Base-by-base conservation (phyloP, 345 rosid genomes). In the Boechera retrofracta region DNA sequence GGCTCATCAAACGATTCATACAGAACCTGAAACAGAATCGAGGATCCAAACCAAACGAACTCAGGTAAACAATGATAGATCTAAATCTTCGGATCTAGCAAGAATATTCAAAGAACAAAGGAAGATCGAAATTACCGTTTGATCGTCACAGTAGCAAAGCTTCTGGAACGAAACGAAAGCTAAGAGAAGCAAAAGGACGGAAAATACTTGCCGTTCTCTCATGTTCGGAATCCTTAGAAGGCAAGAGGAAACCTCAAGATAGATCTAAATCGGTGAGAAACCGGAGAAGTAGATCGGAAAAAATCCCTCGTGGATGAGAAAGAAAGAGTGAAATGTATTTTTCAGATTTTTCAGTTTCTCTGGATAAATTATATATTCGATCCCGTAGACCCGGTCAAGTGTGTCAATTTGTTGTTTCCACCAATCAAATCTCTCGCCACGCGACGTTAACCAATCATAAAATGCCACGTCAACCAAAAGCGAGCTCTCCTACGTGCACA, bases 1-100 rank as follows among this genome's bases (percentile, higher is more conserved):
- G 91, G 11, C 75, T 90, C 89, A 13, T 87, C 96, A 47, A 90
- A 92, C 13, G 94, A 82, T 54, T 92, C 97, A 72, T 88, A 84
- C 0, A 92, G 78, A 67, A 87, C 82, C 97, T 92, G 80, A 52
- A 51, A 83, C 45, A 74, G 0, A 10, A 74, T 33, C 35, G 35
- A 74, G 60, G 36, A 73, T 69, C 24, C 56, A 67, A 47, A 55
- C 15, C 16, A 32, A 74, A 24, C 28, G n/a, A 51, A 60, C 13
- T 58, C 28, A 73, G 31, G 1, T 12, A 62, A 72, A 42, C 10
- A 58, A 61, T 36, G 54, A 31, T 62, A 45, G 54, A 38, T 68
- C 70, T 24, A 63, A 63, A 73, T n/a, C 60, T 32, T 41, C 48
- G 35, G 72, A 77, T 77, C 78, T 67, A 65, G 38, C 38, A 59